phyloP scores from a whole-genome alignment of 768 basidiomycete genomes.

The Podaxis carcinomalis region DNA sequence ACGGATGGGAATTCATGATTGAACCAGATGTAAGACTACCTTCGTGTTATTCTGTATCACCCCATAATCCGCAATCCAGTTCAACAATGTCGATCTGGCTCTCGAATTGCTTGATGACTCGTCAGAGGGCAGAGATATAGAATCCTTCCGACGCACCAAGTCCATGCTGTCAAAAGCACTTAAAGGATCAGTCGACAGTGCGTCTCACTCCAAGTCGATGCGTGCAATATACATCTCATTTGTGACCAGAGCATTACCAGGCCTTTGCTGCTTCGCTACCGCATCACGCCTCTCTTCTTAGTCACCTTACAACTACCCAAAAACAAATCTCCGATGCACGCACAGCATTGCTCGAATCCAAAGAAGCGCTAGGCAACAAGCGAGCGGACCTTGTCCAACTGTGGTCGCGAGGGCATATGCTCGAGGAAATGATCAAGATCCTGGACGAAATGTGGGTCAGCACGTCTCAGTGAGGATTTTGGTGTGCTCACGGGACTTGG shows the following conservation, averaged over 20 bases:
- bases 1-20: conserved; percentile 87
- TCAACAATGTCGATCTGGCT: conserved; percentile 92
- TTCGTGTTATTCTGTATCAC: conserved; percentile 10
- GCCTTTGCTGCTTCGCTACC: conserved; percentile 93
- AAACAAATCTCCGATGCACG: conserved; percentile 70
- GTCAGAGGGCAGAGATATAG: conserved; percentile 67
- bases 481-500: neutral
- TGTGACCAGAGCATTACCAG: conserved; percentile 73
- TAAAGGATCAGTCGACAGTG: conserved; percentile 86
- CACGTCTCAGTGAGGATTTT: neutral
- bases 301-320: conserved; percentile 70
- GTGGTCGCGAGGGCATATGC: conserved; percentile 83
- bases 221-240: conserved; percentile 4
- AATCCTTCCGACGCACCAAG: conserved; percentile 76
- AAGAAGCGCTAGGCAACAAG: conserved; percentile 74
- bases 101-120: conserved; percentile 81
- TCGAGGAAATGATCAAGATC: conserved; percentile 95
- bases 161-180: conserved; percentile 73
- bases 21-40: conserved; percentile 63
- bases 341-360: conserved; percentile 67
- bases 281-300: conserved; percentile 77
- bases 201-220: conserved; percentile 25
- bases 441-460: conserved; percentile 82
- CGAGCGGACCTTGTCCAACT: conserved; percentile 87
- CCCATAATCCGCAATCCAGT: conserved; percentile 39